Evolutionary conservation across 805 yeast species (phyloP).

Genomic region (Cyberlindnera misumaiensis): DNA sequence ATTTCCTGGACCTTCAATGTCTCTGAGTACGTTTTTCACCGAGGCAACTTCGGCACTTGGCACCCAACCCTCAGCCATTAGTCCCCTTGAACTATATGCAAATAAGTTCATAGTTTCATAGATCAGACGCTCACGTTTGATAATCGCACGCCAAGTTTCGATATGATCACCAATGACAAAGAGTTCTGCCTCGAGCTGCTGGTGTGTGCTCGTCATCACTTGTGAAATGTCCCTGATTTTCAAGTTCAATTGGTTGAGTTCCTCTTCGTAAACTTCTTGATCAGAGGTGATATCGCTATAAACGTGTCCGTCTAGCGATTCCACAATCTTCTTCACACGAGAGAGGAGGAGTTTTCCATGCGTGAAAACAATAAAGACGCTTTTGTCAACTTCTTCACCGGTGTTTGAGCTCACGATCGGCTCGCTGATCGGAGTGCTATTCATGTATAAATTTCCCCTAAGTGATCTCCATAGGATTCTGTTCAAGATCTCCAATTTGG

Average conservation of each 20-base stretch:
- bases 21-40: conserved; percentile 62
- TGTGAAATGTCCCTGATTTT: conserved; percentile 42
- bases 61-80: conserved; percentile 95
- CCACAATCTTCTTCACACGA: conserved; percentile 77
- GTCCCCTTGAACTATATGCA: conserved; percentile 76
- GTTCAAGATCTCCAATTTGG: conserved; percentile 62
- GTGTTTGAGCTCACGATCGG: conserved; percentile 57
- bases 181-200: conserved; percentile 70
- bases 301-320: conserved; percentile 80
- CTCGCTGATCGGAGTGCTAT: conserved; percentile 65
- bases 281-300: conserved; percentile 44
- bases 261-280: conserved; percentile 29
- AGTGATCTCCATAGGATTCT: conserved; percentile 87
- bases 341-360: conserved; percentile 75
- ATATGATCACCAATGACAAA: conserved; percentile 70
- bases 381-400: conserved; percentile 57
- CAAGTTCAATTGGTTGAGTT: conserved; percentile 15
- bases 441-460: conserved; percentile 84
- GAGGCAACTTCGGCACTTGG: conserved; percentile 68
- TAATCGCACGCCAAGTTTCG: conserved; percentile 61
- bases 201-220: conserved; percentile 57
- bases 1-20: conserved; percentile 28
- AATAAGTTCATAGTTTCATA: conserved; percentile 76
- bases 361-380: conserved; percentile 81
- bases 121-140: conserved; percentile 77